Evolutionary conservation across 352 stramenopile genomes (phyloP).

Genomic region (Nothophytophthora sp.): DNA sequence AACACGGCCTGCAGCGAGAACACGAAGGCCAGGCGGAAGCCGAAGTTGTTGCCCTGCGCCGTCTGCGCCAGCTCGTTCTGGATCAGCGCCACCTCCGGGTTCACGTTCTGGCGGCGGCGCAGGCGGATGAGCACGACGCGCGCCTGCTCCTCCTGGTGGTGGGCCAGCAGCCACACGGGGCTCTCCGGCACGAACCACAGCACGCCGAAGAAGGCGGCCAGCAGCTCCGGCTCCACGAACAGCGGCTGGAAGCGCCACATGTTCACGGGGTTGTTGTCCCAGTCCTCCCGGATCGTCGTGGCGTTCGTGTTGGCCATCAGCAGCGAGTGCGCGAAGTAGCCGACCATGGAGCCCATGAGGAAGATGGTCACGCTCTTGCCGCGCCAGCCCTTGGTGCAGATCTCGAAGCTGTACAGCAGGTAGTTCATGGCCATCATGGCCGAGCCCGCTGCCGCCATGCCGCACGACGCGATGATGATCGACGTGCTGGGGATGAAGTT

Average conservation of each 20-base stretch:
- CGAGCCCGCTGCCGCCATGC: constrained; percentile 52
- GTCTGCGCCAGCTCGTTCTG: constrained; percentile 55
- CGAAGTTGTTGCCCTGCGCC: constrained; percentile 50
- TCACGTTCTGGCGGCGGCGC: constrained; percentile 71
- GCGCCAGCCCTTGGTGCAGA: constrained; percentile 87
- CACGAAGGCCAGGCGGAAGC: constrained; percentile 66
- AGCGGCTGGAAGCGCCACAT: constrained; percentile 69
- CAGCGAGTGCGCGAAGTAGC: constrained; percentile 64
- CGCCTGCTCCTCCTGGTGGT: constrained; percentile 59
- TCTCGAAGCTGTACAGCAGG: constrained; percentile 82
- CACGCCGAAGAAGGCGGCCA: constrained; percentile 54
- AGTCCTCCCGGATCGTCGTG: constrained; percentile 33
- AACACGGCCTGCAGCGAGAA: constrained; percentile 64
- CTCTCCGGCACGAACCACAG: constrained; percentile 80
- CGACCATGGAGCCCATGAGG: constrained; percentile 69
- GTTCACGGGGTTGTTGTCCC: constrained; percentile 42
- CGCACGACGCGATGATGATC: constrained; percentile 54
- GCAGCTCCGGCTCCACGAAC: constrained; percentile 57
- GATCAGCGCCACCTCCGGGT: constrained; percentile 54
- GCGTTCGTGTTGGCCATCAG: constrained; percentile 59
- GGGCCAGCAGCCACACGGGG: constrained; percentile 70
- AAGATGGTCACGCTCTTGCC: constrained; percentile 86
- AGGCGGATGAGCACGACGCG: constrained; percentile 54
- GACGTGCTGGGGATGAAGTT: constrained; percentile 63
- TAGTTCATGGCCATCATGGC: constrained; percentile 80